Evolutionary conservation across 2,329 filamentous ascomycete genomes (phyloP).

Genomic region (Clonostachys byssicola): DNA sequence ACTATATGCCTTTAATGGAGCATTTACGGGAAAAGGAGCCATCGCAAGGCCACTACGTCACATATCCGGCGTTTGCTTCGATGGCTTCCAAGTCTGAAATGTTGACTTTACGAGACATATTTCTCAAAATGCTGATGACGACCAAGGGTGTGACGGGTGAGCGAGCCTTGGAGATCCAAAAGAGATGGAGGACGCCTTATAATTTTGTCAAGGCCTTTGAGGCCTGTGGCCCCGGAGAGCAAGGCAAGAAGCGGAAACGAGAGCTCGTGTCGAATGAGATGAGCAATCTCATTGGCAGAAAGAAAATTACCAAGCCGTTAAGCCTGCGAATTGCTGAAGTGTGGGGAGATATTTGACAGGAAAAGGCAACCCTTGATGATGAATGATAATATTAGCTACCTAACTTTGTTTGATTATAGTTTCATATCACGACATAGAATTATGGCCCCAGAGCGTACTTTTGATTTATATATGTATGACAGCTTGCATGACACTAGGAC

Average conservation of each 20-base stretch:
- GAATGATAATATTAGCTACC: not conserved
- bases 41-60: slow-evolving; percentile 53
- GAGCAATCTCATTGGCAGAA: slow-evolving; percentile 57
- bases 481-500: not conserved
- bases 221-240: slow-evolving; percentile 41
- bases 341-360: slow-evolving; percentile 52
- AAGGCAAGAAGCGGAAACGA: slow-evolving; percentile 50
- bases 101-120: slow-evolving; percentile 70
- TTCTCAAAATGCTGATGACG: slow-evolving; percentile 83
- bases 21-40: slow-evolving; percentile 48
- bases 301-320: slow-evolving; percentile 61
- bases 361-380: not conserved
- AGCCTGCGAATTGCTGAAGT: slow-evolving; percentile 69
- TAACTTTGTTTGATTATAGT: not conserved
- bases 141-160: slow-evolving; percentile 71
- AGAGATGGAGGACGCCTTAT: slow-evolving; percentile 70
- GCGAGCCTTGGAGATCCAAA: slow-evolving; percentile 76
- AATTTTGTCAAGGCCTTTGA: slow-evolving; percentile 69
- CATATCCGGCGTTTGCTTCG: slow-evolving; percentile 66
- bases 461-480: not conserved
- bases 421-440: not conserved
- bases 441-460: not conserved
- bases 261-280: slow-evolving; percentile 57
- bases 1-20: slow-evolving; percentile 62
- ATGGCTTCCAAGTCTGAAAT: slow-evolving; percentile 72